A percentile compares a stretch with the other conserved stretches of the same genome.
Evolutionary conservation across 768 basidiomycete genomes (phyloP).

Genomic region (Mycena chlorophos): DNA sequence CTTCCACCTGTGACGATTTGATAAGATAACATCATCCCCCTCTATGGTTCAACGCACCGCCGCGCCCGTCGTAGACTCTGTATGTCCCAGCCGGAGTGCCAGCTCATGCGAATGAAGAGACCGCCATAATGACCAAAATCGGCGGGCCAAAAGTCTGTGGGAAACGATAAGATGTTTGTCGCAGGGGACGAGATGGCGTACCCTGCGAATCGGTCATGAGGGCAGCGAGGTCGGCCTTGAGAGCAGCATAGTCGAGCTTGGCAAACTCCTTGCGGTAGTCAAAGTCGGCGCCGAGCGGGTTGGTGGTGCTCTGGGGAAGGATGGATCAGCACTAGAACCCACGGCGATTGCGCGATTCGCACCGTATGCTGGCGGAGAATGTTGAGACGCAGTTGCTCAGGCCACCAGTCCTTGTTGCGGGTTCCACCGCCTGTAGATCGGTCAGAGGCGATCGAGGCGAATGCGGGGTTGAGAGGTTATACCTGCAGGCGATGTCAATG

Average conservation of each 20-base stretch:
- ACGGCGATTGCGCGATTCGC: no score
- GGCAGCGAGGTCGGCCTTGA: background rate
- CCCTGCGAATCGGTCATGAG: background rate
- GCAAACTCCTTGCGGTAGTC: background rate
- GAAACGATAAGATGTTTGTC: no score
- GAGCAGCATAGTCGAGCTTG: background rate
- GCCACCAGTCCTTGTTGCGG: slow-evolving; percentile 3
- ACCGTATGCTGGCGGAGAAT: background rate
- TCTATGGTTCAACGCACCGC: no score
- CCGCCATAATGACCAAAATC: background rate
- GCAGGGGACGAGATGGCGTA: no score
- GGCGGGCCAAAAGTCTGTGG: background rate
- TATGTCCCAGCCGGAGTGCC: background rate
- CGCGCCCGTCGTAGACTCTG: background rate
- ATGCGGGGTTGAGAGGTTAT: background rate
- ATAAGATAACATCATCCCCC: no score
- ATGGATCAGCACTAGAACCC: no score
- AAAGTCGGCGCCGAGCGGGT: background rate
- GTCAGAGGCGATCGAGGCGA: background rate
- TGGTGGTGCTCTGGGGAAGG: no score
- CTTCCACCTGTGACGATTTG: background rate
- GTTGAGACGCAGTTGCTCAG: background rate
- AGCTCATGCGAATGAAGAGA: background rate
- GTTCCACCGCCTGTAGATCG: background rate
- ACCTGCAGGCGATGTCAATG: no score